These are phyloP conservation scores for Hericium rajendrae DNA, from an alignment of 768 basidiomycete species.

Conservation along the genomic window DNA sequence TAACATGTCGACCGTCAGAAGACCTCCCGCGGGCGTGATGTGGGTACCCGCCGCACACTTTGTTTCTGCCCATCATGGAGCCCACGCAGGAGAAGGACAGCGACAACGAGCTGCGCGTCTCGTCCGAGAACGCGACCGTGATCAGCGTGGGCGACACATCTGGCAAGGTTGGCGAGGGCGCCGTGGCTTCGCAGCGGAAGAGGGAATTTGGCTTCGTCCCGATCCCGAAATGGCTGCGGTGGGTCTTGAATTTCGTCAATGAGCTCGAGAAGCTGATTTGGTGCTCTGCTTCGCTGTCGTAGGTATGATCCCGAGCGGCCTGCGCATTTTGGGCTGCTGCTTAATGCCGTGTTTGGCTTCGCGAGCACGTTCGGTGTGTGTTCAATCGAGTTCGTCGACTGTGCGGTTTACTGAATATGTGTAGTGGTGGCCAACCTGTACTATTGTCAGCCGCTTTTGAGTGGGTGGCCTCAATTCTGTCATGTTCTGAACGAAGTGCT, in stretches of 20 bases:
- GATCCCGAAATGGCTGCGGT: conserved; percentile 31
- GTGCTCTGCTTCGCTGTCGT: conserved; percentile 4
- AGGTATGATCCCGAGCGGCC: conserved; percentile 31
- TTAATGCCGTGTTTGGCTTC: conserved; percentile 37
- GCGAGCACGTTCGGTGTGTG: conserved; percentile 35
- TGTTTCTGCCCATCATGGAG: too few relatives aligned
- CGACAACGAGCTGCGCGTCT: too few relatives aligned
- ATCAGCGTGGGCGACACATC: too few relatives aligned
- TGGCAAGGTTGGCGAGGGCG: too few relatives aligned
- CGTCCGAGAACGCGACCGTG: too few relatives aligned
- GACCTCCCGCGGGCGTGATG: too few relatives aligned
- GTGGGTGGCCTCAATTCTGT: conserved; percentile 29
- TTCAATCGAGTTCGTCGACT: conserved; percentile 14
- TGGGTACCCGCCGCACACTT: too few relatives aligned
- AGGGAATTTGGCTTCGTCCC: conserved; percentile 35
- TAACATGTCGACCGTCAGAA: too few relatives aligned
- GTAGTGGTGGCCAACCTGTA: conserved; percentile 68
- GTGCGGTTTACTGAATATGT: background rate
- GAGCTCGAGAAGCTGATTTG: background rate
- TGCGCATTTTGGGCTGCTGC: conserved; percentile 25
- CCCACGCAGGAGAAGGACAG: too few relatives aligned
- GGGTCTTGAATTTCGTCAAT: too few relatives aligned
- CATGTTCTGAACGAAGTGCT: background rate
- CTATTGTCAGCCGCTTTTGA: conserved; percentile 74
- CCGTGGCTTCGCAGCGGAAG: too few relatives aligned